Percentiles rank a stretch among this genome's conserved stretches.
Conservation (phyloP, 179 eudicot species). For the Carnegiea gigantea region DNA sequence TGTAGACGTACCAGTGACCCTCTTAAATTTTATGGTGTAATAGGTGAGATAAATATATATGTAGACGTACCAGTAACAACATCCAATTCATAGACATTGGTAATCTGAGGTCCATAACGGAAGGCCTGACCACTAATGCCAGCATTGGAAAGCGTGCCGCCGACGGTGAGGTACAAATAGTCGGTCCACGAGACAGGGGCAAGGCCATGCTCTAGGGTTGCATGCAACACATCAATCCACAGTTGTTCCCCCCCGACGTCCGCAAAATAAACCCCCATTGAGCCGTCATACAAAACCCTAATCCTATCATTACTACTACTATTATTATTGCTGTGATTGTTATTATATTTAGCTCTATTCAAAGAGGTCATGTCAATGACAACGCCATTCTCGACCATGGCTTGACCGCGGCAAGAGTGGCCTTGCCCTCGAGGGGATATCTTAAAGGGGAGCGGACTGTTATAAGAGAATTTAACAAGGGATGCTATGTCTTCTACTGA, state of each 20-base stretch:
- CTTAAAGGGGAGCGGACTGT: neutral
- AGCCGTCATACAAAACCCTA: conserved; percentile 44
- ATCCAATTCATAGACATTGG: conserved; percentile 79
- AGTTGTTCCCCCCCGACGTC: conserved; percentile 79
- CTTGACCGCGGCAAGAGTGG: conserved; percentile 9
- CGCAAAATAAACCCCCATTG: conserved; percentile 47
- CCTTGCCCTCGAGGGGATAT: neutral
- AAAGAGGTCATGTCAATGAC: conserved; percentile 37
- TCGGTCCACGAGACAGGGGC: conserved; percentile 95
- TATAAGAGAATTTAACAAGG: neutral
- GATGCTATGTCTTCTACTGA: neutral
- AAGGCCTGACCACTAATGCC: conserved; percentile 90
- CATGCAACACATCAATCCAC: conserved; percentile 73
- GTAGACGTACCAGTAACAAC: conserved; percentile 69
- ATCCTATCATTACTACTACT: conserved; percentile 20
- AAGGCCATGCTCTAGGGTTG: conserved; percentile 54
- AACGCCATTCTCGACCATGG: conserved; percentile 5
- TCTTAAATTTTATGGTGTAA: no score
- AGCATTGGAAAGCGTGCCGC: conserved; percentile 87
- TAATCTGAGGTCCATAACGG: conserved; percentile 78
- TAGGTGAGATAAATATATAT: neutral
- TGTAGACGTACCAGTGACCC: no score
- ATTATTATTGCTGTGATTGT: neutral
- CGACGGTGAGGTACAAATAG: conserved; percentile 76
- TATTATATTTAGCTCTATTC: neutral